Base-by-base conservation (phyloP, 2,329 filamentous ascomycete genomes). In the Cordyceps cateniannulata region DNA sequence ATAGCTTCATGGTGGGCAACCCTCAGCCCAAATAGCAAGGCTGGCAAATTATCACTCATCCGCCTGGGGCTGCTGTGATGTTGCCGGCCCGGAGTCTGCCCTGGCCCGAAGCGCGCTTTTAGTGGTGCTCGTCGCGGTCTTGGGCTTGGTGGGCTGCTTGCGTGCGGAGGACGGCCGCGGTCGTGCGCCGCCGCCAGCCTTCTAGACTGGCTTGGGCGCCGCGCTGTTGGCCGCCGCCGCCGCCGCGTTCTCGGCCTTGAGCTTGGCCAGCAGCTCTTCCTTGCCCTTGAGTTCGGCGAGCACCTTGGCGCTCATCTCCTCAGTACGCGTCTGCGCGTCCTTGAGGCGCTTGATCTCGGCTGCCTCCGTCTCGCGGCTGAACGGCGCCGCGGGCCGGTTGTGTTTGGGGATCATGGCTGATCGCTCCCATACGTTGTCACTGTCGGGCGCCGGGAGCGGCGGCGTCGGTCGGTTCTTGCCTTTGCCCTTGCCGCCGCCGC, bases 331-430 rank as follows among this genome's bases (percentile, higher is more conserved):
- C 69, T 86, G 77, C 60, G 89, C 89, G 62, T 86, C 86, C 64
- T 78, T 79, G 50, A 88, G 75, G 69, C 80, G 81, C 70, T 83
- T 81, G 40, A 86, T 74, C 73, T 88, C 85, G 7, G 82, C 74
- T 65, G 82, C 79, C 75, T 90, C 89, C 52, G 85, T 87, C 76
- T 89, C 85, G 62, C 81, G 80, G 72, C 87, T 90, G 70, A 90
- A 93, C n/a, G 85, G 87, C 69, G 87, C 87, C 38, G 82, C 86
- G 2, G 86, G 84, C 9, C 84, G 80, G 68, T 84, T 88, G 52
- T 77, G 80, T 60, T 85, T 79, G 5, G 91, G 91, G 64, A 96
- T 85, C 77, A 91, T 86, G 60, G 90, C 90, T 54, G 87, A 90
- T 62, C 87, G 82, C 66, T 88, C 84, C 65, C 85, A 82, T 52